Evolutionary conservation across 108 stramenopile species (phyloP).

Genomic region (Pseudonitzschia multistriata): DNA sequence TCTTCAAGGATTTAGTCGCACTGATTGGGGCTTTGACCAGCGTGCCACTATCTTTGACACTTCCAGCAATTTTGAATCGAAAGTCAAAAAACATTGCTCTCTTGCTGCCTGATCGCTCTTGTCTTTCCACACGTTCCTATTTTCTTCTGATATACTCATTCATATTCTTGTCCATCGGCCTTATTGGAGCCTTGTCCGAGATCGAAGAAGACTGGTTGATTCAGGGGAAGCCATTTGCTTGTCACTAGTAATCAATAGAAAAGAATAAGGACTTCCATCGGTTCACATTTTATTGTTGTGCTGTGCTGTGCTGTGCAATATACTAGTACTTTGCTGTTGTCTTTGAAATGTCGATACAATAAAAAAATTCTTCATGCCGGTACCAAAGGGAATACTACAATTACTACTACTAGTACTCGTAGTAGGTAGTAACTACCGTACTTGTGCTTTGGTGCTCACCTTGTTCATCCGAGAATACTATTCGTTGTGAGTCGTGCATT

Average conservation of each 20-base stretch:
- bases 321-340: background rate
- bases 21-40: slow-evolving; percentile 72
- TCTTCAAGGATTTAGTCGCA: slow-evolving; percentile 75
- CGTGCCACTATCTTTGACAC: slow-evolving; percentile 59
- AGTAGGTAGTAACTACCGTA: too few relatives aligned
- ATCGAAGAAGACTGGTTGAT: slow-evolving; percentile 58
- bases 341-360: background rate
- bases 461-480: too few relatives aligned
- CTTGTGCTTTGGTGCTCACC: too few relatives aligned
- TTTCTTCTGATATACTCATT: slow-evolving; percentile 42
- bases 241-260: background rate
- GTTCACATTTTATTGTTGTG: background rate
- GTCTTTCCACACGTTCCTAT: slow-evolving; percentile 23
- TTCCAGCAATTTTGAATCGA: slow-evolving; percentile 65
- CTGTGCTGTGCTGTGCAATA: too few relatives aligned
- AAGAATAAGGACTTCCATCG: background rate
- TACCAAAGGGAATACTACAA: too few relatives aligned
- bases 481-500: background rate
- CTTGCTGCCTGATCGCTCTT: slow-evolving; percentile 15
- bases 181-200: slow-evolving; percentile 50
- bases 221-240: slow-evolving; percentile 49
- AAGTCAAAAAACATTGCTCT: slow-evolving; percentile 33
- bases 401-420: too few relatives aligned
- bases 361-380: too few relatives aligned
- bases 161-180: slow-evolving; percentile 47